A percentile compares a stretch with the other conserved stretches of the same genome.
These are phyloP conservation scores for Diplodia corticola DNA, from an alignment of 2,329 filamentous ascomycete genomes.

Conservation along the genomic window DNA sequence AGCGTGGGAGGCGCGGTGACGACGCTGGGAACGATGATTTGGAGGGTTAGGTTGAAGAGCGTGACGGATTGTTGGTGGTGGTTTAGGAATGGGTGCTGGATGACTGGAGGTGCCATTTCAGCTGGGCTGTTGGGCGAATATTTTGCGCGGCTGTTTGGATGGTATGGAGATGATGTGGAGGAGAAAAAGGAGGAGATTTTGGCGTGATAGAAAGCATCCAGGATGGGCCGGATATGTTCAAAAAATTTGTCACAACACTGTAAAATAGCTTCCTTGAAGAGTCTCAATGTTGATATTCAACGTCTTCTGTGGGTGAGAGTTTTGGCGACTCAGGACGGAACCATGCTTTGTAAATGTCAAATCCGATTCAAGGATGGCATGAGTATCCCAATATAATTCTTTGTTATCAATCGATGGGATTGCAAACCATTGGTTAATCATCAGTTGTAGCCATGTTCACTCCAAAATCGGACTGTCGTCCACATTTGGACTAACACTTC, in stretches of 20 bases:
- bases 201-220: not conserved
- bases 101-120: conserved; percentile 61
- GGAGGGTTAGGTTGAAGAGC: conserved; percentile 57
- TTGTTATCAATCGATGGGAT: too few species aligned
- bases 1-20: conserved; percentile 58
- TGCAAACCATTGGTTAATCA: too few species aligned
- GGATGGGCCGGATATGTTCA: too few species aligned
- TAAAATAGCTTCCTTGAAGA: not conserved
- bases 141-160: conserved; percentile 26
- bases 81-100: conserved; percentile 63
- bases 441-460: too few species aligned
- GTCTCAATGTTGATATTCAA: not conserved
- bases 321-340: too few species aligned
- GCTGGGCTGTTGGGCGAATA: conserved; percentile 60
- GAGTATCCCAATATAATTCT: too few species aligned
- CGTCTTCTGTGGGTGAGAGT: too few species aligned
- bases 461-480: too few species aligned
- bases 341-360: too few species aligned
- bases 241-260: not conserved
- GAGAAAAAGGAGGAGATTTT: not conserved
- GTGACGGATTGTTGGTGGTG: conserved; percentile 64
- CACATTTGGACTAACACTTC: too few species aligned
- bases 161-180: conserved; percentile 14
- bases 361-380: too few species aligned
- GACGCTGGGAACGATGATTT: conserved; percentile 60